phyloP scores from a whole-genome alignment of 2,329 filamentous ascomycete genomes.

The Myriangium duriaei region DNA sequence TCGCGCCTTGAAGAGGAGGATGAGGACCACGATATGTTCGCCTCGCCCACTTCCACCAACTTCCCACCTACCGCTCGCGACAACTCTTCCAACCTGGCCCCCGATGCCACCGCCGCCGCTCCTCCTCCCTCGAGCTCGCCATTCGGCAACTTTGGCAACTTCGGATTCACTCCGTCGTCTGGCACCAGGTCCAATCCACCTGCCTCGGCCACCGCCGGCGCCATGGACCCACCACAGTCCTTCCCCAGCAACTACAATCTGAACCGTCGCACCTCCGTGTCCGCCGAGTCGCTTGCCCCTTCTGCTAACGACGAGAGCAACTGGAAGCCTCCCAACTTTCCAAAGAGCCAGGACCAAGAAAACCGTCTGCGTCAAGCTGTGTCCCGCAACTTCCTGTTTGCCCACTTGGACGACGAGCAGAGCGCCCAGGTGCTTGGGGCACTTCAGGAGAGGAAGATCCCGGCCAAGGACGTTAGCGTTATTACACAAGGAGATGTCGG shows the following conservation, averaged over 20 bases:
- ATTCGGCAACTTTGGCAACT: conserved; percentile 23
- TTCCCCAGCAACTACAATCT: conserved; percentile 92
- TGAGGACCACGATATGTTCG: conserved; percentile 64
- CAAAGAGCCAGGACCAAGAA: conserved; percentile 73
- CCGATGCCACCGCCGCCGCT: conserved; percentile 22
- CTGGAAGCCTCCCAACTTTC: conserved; percentile 77
- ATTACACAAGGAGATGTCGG: conserved; percentile 92
- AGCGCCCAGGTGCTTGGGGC: conserved; percentile 76
- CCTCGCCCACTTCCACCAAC: conserved; percentile 52
- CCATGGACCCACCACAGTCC: conserved; percentile 46
- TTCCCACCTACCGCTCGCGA: conserved; percentile 36
- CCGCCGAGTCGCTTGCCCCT: conserved; percentile 89
- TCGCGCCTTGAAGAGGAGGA: conserved; percentile 69
- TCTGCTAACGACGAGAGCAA: conserved; percentile 72
- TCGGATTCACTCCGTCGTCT: conserved; percentile 21
- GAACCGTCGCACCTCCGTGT: conserved; percentile 86
- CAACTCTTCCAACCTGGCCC: conserved; percentile 24
- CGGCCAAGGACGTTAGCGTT: conserved; percentile 79
- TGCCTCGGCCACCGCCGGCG: conserved; percentile 30
- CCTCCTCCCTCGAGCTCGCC: conserved; percentile 16
- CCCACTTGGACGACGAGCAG: conserved; percentile 88
- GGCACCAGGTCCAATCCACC: conserved; percentile 21
- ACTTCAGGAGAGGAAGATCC: conserved; percentile 87
- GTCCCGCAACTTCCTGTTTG: conserved; percentile 83
- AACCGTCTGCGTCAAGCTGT: conserved; percentile 69